Evolutionary conservation across 208 protist genomes (phyloP), one percentile per base, ranked within the genome.

Genomic region (Wallacemonas collosoma): DNA sequence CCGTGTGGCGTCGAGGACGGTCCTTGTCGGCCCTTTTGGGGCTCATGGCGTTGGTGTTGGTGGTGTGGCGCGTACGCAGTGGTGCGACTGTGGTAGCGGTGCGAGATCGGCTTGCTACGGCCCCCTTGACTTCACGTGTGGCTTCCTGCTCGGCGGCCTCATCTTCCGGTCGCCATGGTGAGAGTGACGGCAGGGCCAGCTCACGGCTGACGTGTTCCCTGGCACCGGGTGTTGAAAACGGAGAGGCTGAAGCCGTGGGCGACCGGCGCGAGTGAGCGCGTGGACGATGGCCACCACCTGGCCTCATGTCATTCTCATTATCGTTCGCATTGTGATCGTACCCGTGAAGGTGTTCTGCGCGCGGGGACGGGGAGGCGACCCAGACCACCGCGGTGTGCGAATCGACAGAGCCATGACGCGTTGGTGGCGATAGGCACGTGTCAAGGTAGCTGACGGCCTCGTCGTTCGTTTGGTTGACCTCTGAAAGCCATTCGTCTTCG

Each of bases 161-260:
- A 51, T 65, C 60, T 26, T 65, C 60, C 15, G 60, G 43, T 26
- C 43, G 38, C 60, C 60, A 65, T 6, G 60, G 60, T 3, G 60
- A 65, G 41, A 65, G 60, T 3, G 60, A 65, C 2, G 60, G 41
- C 12, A 65, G n/a, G 9, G 53, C 53, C 6, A n/a, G 14, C 14
- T 6, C 53, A n/a, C 14, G 53, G 12, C 45, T 50, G 26, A 26
- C 26, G 26, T 26, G 26, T 26, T 26, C 26, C 26, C 26, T 26
- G 26, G 26, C 0, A 26, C 26, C 26, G 26, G 26, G 26, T 26
- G 26, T 26, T 26, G 26, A 26, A 26, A 26, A 26, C 26, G 26
- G 26, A 26, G 26, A 26, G 26, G 26, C 26, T 26, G 45, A 50
- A 12, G 45, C 6, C 45, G 45, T 12, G 8, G 12, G 8, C 45